A percentile compares a stretch with the other conserved stretches of the same genome.
These are phyloP conservation scores for Nothopassalora personata DNA, from an alignment of 2,329 filamentous ascomycete genomes.

Conservation along the genomic window DNA sequence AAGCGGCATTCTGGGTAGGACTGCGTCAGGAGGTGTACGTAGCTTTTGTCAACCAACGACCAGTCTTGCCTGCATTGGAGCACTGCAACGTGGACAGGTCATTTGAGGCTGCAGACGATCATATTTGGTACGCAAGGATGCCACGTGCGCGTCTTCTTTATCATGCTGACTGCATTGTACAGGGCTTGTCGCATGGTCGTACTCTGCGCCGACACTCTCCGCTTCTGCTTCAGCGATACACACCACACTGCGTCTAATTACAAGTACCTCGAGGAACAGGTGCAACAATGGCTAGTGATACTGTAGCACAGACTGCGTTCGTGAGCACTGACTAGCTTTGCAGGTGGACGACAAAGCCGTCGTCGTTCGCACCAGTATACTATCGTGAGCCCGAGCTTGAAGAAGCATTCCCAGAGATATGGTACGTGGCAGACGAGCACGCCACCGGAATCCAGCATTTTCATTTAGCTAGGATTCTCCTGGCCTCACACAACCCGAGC, in stretches of 20 bases:
- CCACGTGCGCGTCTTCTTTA: not conserved
- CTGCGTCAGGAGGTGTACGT: slow-evolving; percentile 57
- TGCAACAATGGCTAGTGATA: slow-evolving; percentile 15
- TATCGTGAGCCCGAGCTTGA: slow-evolving; percentile 37
- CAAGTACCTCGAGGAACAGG: slow-evolving; percentile 43
- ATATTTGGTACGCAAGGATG: slow-evolving; percentile 37
- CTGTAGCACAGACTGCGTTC: not conserved
- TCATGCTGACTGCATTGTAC: not conserved
- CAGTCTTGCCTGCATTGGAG: slow-evolving; percentile 49
- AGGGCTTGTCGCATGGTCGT: slow-evolving; percentile 56
- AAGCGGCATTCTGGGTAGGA: slow-evolving; percentile 53
- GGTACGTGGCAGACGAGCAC: slow-evolving; percentile 53
- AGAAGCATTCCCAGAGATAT: slow-evolving; percentile 53
- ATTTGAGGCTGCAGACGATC: slow-evolving; percentile 46
- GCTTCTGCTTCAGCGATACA: slow-evolving; percentile 54
- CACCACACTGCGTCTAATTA: slow-evolving; percentile 36
- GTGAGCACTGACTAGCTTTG: slow-evolving; percentile 21
- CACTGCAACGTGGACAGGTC: slow-evolving; percentile 50
- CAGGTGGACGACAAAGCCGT: slow-evolving; percentile 47
- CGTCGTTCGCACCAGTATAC: slow-evolving; percentile 53
- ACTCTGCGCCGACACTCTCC: slow-evolving; percentile 59
- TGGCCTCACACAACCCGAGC: slow-evolving; percentile 53
- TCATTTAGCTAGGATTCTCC: slow-evolving; percentile 53
- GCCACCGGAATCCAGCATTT: slow-evolving; percentile 58
- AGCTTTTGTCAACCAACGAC: slow-evolving; percentile 39